Conservation (phyloP, 306 rosid genomes). For the Begonia loranthoides region DNA sequence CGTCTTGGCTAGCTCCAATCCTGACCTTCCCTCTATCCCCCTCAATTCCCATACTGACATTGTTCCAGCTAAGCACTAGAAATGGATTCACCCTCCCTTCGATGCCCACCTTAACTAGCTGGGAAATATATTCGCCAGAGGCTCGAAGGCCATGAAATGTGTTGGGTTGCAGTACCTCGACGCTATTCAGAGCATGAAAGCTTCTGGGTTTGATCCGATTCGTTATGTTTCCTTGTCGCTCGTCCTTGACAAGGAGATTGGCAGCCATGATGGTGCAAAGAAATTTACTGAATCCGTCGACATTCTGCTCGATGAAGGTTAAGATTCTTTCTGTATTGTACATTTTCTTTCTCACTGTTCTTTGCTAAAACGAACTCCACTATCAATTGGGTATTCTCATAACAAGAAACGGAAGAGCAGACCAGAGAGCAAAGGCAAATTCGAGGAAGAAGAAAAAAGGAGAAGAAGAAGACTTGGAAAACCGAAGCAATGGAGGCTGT, state of each 20-base stretch:
- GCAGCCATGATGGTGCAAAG: slow-evolving; percentile 62
- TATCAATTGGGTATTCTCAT: no score
- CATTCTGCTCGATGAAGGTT: slow-evolving; percentile 81
- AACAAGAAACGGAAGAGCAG: no score
- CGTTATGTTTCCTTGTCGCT: slow-evolving; percentile 51
- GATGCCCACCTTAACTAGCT: slow-evolving; percentile 39
- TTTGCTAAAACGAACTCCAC: no score
- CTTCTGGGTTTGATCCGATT: slow-evolving; percentile 34
- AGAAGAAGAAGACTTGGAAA: no score
- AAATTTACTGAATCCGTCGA: slow-evolving; percentile 46
- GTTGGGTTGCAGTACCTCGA: slow-evolving; percentile 86
- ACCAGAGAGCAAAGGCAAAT: no score
- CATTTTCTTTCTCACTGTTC: no score
- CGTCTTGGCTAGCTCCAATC: slow-evolving; percentile 52
- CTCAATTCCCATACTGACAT: slow-evolving; percentile 94
- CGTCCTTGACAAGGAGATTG: slow-evolving; percentile 82
- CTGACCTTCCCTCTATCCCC: slow-evolving; percentile 54
- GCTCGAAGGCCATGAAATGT: slow-evolving; percentile 93
- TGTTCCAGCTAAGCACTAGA: slow-evolving; percentile 49
- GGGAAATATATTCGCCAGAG: slow-evolving; percentile 53
- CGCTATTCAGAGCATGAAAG: slow-evolving; percentile 57
- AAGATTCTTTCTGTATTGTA: background rate
- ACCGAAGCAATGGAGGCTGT: no score
- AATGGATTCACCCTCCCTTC: slow-evolving; percentile 74
- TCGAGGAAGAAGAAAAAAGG: no score